Conservation (phyloP, 306 rosid genomes). For the Begonia peltatifolia region DNA sequence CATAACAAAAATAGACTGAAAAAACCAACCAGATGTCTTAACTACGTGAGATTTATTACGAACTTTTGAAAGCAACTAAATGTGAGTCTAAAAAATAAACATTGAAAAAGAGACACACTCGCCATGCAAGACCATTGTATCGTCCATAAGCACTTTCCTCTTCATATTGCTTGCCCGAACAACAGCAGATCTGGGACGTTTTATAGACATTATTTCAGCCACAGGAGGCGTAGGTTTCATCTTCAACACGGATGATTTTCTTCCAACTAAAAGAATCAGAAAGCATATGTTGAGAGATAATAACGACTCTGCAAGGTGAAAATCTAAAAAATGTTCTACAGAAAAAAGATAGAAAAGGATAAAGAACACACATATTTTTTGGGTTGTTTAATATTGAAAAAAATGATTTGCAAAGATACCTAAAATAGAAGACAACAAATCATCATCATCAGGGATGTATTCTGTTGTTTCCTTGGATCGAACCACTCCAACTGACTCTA, state of each 20-base stretch:
- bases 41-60: too few relatives aligned
- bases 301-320: slow-evolving; percentile 5
- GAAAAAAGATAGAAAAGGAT: neutral
- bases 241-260: slow-evolving; percentile 72
- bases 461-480: slow-evolving; percentile 45
- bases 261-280: slow-evolving; percentile 60
- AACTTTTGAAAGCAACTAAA: too few relatives aligned
- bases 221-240: slow-evolving; percentile 67
- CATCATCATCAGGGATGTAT: slow-evolving; percentile 87
- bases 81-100: slow-evolving; percentile 8
- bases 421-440: slow-evolving; percentile 88
- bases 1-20: too few relatives aligned
- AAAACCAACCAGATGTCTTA: too few relatives aligned
- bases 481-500: slow-evolving; percentile 50
- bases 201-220: slow-evolving; percentile 36
- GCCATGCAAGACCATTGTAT: slow-evolving; percentile 93
- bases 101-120: slow-evolving; percentile 56
- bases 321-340: neutral
- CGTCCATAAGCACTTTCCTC: slow-evolving; percentile 95
- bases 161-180: slow-evolving; percentile 44
- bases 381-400: neutral
- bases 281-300: slow-evolving; percentile 18
- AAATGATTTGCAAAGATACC: slow-evolving; percentile 28
- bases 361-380: neutral
- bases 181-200: slow-evolving; percentile 39